Evolutionary conservation across 1,139 yeast genomes (phyloP).

Genomic region (Meyerozyma sp.): DNA sequence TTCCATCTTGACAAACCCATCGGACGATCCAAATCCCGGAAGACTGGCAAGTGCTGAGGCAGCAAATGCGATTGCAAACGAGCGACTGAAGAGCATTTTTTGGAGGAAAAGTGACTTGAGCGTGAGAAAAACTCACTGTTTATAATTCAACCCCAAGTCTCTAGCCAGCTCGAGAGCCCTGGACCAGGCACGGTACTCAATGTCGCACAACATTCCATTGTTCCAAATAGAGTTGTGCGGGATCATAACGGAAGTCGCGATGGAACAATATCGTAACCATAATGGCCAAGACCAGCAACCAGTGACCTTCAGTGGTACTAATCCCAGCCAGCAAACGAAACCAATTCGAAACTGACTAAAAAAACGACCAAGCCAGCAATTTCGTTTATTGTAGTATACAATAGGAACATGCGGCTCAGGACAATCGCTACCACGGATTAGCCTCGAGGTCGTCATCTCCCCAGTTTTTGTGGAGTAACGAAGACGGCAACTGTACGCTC

Average conservation of each 20-base stretch:
- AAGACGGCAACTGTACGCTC: conserved; percentile 44
- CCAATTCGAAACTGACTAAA: neutral
- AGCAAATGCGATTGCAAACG: conserved; percentile 9
- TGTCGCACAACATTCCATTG: conserved; percentile 3
- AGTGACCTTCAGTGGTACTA: too few species aligned
- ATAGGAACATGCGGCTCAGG: neutral
- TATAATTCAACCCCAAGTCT: neutral
- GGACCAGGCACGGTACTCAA: neutral
- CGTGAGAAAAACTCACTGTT: neutral
- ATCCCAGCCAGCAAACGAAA: neutral
- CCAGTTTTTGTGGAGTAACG: conserved; percentile 49
- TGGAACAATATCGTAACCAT: neutral
- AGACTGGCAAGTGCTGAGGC: conserved; percentile 10
- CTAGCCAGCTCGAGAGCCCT: conserved; percentile 1
- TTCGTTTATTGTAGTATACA: neutral
- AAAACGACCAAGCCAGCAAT: neutral
- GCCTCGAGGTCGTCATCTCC: conserved; percentile 35
- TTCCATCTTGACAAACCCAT: conserved; percentile 19
- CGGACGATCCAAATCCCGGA: conserved; percentile 4
- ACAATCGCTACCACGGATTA: conserved; percentile 41
- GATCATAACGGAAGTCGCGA: neutral
- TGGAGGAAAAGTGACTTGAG: conserved; percentile 1
- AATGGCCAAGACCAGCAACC: neutral
- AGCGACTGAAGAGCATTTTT: conserved; percentile 10
- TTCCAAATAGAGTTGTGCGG: neutral